Evolutionary conservation across 1,284 basidiomycete genomes (phyloP).

Genomic region (Pyrrhoderma lamaoense): DNA sequence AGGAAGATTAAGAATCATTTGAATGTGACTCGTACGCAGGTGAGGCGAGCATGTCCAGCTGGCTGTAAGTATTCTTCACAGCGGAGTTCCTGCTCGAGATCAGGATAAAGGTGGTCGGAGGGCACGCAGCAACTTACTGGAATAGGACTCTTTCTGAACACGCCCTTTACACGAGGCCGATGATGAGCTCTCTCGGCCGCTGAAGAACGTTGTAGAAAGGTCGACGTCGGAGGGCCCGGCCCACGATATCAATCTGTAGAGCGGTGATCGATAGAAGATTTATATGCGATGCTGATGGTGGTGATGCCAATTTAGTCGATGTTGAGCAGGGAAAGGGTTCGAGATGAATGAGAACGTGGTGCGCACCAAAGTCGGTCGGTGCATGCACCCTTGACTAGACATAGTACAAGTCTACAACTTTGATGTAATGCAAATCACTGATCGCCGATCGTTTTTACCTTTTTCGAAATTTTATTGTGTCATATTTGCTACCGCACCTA

Average conservation of each 20-base stretch:
- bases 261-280: constrained; percentile 6
- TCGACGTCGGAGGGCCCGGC: neutral
- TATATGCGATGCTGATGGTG: too few species aligned
- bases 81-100: constrained; percentile 21
- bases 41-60: constrained; percentile 56
- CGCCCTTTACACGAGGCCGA: constrained; percentile 19
- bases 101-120: constrained; percentile 9
- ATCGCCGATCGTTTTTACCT: constrained; percentile 1
- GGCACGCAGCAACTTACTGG: constrained; percentile 3
- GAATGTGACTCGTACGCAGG: constrained; percentile 54
- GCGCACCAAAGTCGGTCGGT: too few species aligned
- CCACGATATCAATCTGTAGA: neutral
- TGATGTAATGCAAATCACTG: neutral
- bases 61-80: constrained; percentile 18
- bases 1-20: constrained; percentile 25
- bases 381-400: too few species aligned
- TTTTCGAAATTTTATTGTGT: neutral
- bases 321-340: too few species aligned
- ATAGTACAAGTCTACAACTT: too few species aligned
- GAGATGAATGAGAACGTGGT: too few species aligned
- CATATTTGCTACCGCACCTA: too few species aligned
- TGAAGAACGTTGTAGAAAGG: neutral
- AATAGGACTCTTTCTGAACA: constrained; percentile 19
- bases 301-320: too few species aligned
- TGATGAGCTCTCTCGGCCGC: constrained; percentile 9